phyloP scores from a whole-genome alignment of 2,329 filamentous ascomycete genomes.

The Stachybotrys chlorohalonatus region DNA sequence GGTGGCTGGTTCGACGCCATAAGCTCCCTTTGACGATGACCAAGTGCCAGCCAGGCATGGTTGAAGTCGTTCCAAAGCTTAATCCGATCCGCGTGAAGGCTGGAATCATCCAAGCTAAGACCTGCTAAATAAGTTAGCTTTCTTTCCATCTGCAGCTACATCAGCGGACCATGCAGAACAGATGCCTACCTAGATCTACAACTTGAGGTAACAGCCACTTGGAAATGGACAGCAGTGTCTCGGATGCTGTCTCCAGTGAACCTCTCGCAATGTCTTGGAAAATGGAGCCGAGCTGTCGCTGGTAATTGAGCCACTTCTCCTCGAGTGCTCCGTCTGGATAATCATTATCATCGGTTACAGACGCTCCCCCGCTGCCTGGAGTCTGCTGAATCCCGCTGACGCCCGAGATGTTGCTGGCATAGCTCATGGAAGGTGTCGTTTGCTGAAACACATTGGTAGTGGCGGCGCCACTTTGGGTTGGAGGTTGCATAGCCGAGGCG shows the following conservation, averaged over 20 bases:
- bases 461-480: slow-evolving; percentile 36
- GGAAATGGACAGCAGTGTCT: slow-evolving; percentile 42
- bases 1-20: slow-evolving; percentile 49
- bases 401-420: slow-evolving; percentile 35
- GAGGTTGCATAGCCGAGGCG: slow-evolving; percentile 42
- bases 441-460: slow-evolving; percentile 57
- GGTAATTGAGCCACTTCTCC: slow-evolving; percentile 60
- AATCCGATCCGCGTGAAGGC: slow-evolving; percentile 65
- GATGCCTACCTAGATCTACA: slow-evolving; percentile 41
- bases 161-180: neutral
- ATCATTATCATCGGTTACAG: slow-evolving; percentile 46
- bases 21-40: slow-evolving; percentile 77
- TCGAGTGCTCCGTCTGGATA: slow-evolving; percentile 49
- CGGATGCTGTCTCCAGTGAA: slow-evolving; percentile 38
- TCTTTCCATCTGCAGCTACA: slow-evolving; percentile 1
- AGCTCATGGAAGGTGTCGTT: slow-evolving; percentile 44
- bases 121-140: slow-evolving; percentile 41
- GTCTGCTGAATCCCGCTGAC: slow-evolving; percentile 35
- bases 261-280: slow-evolving; percentile 61
- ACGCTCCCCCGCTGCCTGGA: slow-evolving; percentile 30
- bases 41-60: slow-evolving; percentile 75
- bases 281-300: slow-evolving; percentile 52
- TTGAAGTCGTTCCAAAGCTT: slow-evolving; percentile 94
- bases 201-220: slow-evolving; percentile 49
- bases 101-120: slow-evolving; percentile 73